Evolutionary conservation across 352 stramenopile genomes (phyloP), one percentile per base, ranked within the genome.

Genomic region (Achlya hypogyna): DNA sequence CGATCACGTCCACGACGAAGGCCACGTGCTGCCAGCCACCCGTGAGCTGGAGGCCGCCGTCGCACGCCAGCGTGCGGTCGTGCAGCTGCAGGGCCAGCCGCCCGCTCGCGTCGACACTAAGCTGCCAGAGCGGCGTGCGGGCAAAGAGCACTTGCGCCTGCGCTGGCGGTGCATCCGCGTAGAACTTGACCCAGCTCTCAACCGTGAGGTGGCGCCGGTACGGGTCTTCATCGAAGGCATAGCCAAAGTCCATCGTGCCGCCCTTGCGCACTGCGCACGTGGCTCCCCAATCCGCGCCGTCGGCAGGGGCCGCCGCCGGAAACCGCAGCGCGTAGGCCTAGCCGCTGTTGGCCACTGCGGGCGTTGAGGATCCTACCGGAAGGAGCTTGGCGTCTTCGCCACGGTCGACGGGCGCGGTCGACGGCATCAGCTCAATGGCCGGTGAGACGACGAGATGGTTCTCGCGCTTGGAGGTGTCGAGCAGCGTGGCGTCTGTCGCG

Each of bases 381-480:
- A 83, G 74, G 14, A 94, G 71, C 27, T 85, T 82, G n/a, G 72
- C 75, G 16, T 86, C 72, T 56, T 92, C 84, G 38, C 82, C 84
- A 32, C 76, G 79, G 67, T 94, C 86, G 0, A 94, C 81, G 5
- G 85, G 85, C 5, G 83, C 81, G 0, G 71, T 81, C 34, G 82
- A 90, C 43, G 78, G 52, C 10, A 79, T 76, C 10, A 93, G 65
- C 42, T 63, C 69, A 58, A 85, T 76, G 23, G 73, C 71, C 53
- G 81, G 35, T 8, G 49, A 3, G 27, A 93, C 63, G 58, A 78
- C 75, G 29, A 92, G 62, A 6, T 87, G 77, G 69, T 92, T 94
- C 64, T 91, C 81, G 20, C 82, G 81, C 63, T 92, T 94, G 35
- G 82, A 92, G 42, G 84, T 91, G 70, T 94, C 86, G 53, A 87